Evolutionary conservation across 176 grass and related monocot genomes (phyloP).

Genomic region (Poa annua): DNA sequence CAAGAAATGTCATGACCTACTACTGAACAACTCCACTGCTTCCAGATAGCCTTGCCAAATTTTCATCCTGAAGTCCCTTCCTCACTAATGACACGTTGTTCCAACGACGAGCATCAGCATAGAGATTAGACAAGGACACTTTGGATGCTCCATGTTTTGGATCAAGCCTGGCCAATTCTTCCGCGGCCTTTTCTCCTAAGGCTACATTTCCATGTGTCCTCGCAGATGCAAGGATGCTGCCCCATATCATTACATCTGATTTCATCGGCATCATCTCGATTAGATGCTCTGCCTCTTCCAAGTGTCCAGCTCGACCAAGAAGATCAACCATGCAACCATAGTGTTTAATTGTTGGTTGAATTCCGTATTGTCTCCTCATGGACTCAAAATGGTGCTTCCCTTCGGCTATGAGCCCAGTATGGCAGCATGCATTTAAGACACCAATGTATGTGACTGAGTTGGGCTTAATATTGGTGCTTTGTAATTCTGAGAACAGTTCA

Average conservation of each 20-base stretch:
- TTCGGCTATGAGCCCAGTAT: slow-evolving; percentile 58
- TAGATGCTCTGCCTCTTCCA: slow-evolving; percentile 70
- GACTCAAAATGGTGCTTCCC: slow-evolving; percentile 61
- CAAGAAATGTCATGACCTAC: slow-evolving; percentile 19
- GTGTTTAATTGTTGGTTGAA: slow-evolving; percentile 79
- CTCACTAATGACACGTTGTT: slow-evolving; percentile 51
- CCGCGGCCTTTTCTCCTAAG: slow-evolving; percentile 66
- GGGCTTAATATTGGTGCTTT: slow-evolving; percentile 50
- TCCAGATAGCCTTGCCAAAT: slow-evolving; percentile 48
- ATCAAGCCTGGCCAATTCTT: slow-evolving; percentile 59
- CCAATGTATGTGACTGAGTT: slow-evolving; percentile 76
- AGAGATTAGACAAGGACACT: slow-evolving; percentile 66
- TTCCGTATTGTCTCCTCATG: slow-evolving; percentile 57
- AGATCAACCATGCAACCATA: slow-evolving; percentile 93
- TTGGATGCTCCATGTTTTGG: slow-evolving; percentile 65
- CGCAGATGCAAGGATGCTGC: slow-evolving; percentile 68
- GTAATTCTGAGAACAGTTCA: slow-evolving; percentile 61
- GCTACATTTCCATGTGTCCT: slow-evolving; percentile 65
- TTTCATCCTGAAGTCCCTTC: slow-evolving; percentile 50
- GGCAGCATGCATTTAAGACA: slow-evolving; percentile 69
- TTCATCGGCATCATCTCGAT: slow-evolving; percentile 68
- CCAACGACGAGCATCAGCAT: slow-evolving; percentile 60
- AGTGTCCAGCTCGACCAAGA: slow-evolving; percentile 71
- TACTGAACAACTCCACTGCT: slow-evolving; percentile 58
- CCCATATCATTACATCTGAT: slow-evolving; percentile 79